These are phyloP conservation scores for Dactylonectria estremocensis DNA, from an alignment of 2,329 filamentous ascomycete genomes.

Conservation along the genomic window DNA sequence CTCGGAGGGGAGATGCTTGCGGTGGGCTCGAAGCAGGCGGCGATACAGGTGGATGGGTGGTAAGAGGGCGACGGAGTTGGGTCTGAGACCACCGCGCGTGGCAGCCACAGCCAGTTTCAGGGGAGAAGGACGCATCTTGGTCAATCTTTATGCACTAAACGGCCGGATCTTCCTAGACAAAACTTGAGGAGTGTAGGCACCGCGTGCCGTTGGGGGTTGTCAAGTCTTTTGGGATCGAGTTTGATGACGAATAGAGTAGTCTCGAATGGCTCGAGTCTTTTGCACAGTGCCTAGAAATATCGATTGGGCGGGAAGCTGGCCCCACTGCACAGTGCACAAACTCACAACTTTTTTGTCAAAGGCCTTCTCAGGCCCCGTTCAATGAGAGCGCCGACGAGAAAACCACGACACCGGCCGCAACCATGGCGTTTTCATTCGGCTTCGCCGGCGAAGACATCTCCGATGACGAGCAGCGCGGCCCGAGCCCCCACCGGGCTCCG, in stretches of 20 bases:
- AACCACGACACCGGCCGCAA: constrained; percentile 10
- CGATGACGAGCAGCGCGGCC: constrained; percentile 54
- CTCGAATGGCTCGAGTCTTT: constrained; percentile 24
- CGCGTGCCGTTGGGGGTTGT: neutral
- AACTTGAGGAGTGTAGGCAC: neutral
- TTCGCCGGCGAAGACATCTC: constrained; percentile 77
- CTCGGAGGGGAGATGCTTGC: constrained; percentile 81
- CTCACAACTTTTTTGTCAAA: constrained; percentile 41
- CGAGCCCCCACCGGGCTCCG: constrained; percentile 35
- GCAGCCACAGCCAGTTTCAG: constrained; percentile 57
- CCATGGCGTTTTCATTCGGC: constrained; percentile 71
- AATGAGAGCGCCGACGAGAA: neutral
- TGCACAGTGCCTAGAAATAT: constrained; percentile 39
- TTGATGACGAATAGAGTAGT: constrained; percentile 27
- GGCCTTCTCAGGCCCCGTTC: neutral
- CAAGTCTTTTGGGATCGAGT: neutral
- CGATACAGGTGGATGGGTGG: constrained; percentile 93
- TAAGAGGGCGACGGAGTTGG: constrained; percentile 76
- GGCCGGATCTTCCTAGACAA: neutral
- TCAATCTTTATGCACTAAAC: neutral
- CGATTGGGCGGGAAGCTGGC: constrained; percentile 25
- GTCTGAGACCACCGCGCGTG: constrained; percentile 53
- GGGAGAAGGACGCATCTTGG: constrained; percentile 49
- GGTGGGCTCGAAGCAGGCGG: constrained; percentile 87
- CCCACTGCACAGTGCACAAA: constrained; percentile 50